Base-by-base conservation (phyloP, 176 grass and related monocot genomes). In the Eleusine indica region DNA sequence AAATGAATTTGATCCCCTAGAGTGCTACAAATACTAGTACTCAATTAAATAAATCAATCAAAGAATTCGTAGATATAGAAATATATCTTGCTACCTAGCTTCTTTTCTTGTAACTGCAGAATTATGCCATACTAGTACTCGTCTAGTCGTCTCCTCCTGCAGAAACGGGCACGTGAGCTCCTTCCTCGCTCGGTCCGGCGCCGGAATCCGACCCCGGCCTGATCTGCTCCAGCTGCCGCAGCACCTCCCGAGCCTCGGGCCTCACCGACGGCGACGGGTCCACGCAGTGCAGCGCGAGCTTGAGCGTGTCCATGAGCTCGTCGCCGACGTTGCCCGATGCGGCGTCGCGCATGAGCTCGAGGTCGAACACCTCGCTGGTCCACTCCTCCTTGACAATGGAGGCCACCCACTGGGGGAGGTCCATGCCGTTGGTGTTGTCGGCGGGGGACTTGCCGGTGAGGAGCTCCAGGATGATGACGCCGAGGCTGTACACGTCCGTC, bases 281-380 rank as follows among this genome's bases (percentile, higher is more conserved):
- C 5, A 97, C 95, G 77, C 92, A 97, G 75, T 94, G 90, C 82
- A 94, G 85, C 1, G 95, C 95, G 9, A 97, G 87, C 86, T 94
- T 94, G 16, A 97, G 88, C 76, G 90, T 89, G 69, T 91, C 93
- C 79, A 97, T 82, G 66, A 97, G 80, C 83, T 97, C 95, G 53
- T 97, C 95, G 5, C 86, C 94, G 0, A 75, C 85, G 0, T 79
- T 7, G 0, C 83, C 91, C 0, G 54, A 47, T 14, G 82, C 64
- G 1, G 92, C 88, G 61, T 94, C 94, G 19, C 88, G 89, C 90
- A 91, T 94, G 0, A 97, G 86, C 80, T 97, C 95, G 2, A 88
- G 78, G 74, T 97, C 95, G 66, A 97, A 97, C 85, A 97, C 92
- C 86, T 97, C 92, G 70, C 91, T 94, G 1, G 95, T 92, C 95